phyloP scores from a whole-genome alignment of 371 early-diverging fungal species.

The Mucor irregularis region DNA sequence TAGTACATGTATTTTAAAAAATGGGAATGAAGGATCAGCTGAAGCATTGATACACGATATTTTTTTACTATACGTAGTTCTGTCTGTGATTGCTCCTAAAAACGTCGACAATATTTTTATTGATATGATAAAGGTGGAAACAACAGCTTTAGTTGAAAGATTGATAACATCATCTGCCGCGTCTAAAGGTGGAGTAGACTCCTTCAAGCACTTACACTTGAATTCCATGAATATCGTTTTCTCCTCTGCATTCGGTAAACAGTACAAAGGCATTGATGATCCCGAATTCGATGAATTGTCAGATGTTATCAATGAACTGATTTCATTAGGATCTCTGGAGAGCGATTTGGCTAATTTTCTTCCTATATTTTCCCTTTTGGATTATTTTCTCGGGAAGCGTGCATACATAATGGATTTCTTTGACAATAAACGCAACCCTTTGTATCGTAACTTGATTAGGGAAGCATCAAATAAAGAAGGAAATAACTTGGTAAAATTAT shows the following conservation, averaged over 20 bases:
- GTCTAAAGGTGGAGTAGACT: not conserved
- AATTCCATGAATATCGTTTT: conserved; percentile 15
- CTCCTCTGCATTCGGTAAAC: not conserved
- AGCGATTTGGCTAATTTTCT: conserved; percentile 14
- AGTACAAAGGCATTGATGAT: conserved; percentile 6
- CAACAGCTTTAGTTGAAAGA: not conserved
- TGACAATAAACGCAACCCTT: not conserved
- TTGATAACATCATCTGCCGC: not conserved
- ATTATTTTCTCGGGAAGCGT: not conserved
- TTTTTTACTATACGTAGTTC: no score
- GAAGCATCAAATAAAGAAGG: not conserved
- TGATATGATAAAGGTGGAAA: no score
- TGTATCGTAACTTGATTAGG: not conserved
- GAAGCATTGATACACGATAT: no score
- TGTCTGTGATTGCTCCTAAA: no score
- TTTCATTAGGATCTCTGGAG: not conserved
- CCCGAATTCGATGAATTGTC: conserved; percentile 3
- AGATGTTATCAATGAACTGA: not conserved
- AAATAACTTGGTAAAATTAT: not conserved
- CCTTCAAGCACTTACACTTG: conserved; percentile 1
- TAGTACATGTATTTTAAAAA: no score
- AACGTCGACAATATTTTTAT: no score
- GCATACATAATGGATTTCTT: not conserved
- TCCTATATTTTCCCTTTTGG: conserved; percentile 4
- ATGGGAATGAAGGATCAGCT: no score